Base-by-base conservation (phyloP, 1,284 basidiomycete genomes). In the Neonothopanus nambi region DNA sequence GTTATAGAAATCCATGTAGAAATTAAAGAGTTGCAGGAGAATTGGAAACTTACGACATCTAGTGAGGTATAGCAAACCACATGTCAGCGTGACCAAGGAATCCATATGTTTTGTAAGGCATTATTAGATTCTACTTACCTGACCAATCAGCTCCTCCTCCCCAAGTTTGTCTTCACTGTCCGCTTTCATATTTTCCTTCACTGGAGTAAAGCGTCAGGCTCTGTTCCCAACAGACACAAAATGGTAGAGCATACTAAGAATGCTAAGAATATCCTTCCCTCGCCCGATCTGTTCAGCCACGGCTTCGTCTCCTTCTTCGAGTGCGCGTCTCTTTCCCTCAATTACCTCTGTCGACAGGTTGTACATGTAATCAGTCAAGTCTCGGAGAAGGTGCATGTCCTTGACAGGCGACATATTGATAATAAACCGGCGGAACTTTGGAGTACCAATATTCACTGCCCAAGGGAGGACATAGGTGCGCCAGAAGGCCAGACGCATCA, bases 241-340 rank as follows among this genome's bases (percentile, higher is more conserved):
- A 2, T n/a, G n/a, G 7, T 20, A 65, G 28, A 20, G 24, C 72
- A 26, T 57, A 76, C 76, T 66, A 15, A 80, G 58, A 48, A 75
- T 69, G 52, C 74, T 79, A 48, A 80, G 68, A 37, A 80, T 70
- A 61, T 80, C 77, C 44, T 75, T 77, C 13, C 72, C 74, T 38
- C 60, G 60, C 1, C 67, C 70, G 20, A 72, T 58, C 45, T 75
- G 69, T 8, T 62, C 53, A 8, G 55, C 48, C 0, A 72, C 55
- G 5, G 62, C 66, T 12, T 70, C 66, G 23, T 75, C 69, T 0
- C 71, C 73, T 48, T 63, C 60, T 23, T 57, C 61, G 7, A 78
- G 52, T 1, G 70, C 70, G 18, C 54, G 61, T 60, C 67, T 72
- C 65, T 77, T 81, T 23, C 63, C 63, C 20, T 46, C 42, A 18